Base-by-base conservation (phyloP, 2,329 filamentous ascomycete genomes). In the Annulohypoxylon truncatum region DNA sequence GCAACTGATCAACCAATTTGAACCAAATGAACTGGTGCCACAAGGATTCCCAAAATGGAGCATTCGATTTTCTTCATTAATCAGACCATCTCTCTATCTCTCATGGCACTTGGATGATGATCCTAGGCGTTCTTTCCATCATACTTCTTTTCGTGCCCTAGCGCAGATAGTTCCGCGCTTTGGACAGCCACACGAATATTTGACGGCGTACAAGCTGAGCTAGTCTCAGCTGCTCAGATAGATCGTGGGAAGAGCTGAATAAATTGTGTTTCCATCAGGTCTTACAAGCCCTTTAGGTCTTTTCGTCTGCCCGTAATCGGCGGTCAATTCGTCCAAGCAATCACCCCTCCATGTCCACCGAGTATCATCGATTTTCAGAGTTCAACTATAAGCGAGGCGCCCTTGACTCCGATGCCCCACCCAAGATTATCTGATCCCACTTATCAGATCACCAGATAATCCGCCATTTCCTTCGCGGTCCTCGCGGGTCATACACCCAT, bases 391-490 rank as follows among this genome's bases (percentile, higher is more conserved):
- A 31, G 58, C 57, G 48, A 59, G 18, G 46, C 44, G 26, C 46
- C 57, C 59, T 31, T 33, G 28, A 22, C 22, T 6, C n/a, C 35
- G 26, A 28, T 55, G 42, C 54, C 61, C 64, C 59, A 64, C 59
- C 46, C 38, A 20, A 59, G 35, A 53, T 68, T 68, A 69, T 67
- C 66, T 67, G 68, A 69, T 72, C 29, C 26, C 38, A 64, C 55
- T 70, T 70, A 72, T 72, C 71, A 70, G 71, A 71, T 71, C 59
- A 47, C 57, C 61, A 64, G 70, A 71, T 72, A 71, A 70, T 67
- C 62, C 50, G 59, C 59, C 40, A 22, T 48, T 31, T 63, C 42
- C 50, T 51, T 38, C 35, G 9, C n/a, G n/a, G n/a, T 38, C 35
- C 35, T 13, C 44, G 24, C 24, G 24, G 44, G 44, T 22, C 38